These are phyloP conservation scores for Endoconidiophora laricicola DNA, from an alignment of 2,329 filamentous ascomycete genomes.

Conservation along the genomic window DNA sequence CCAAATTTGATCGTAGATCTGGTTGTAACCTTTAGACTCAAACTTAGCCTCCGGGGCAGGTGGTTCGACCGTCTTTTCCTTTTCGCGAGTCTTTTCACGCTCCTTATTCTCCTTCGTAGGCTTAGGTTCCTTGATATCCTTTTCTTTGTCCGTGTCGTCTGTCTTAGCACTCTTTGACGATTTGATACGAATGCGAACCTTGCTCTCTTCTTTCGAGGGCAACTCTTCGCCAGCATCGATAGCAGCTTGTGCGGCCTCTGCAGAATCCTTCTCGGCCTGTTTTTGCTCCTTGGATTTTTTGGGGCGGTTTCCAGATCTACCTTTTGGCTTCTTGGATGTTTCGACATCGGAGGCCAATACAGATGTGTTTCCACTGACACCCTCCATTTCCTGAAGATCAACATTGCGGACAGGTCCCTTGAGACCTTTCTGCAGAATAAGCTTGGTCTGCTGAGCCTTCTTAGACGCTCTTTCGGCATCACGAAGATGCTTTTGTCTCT, in stretches of 20 bases:
- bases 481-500: conserved; percentile 62
- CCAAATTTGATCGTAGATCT: conserved; percentile 96
- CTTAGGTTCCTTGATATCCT: conserved; percentile 28
- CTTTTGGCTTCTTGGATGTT: conserved; percentile 34
- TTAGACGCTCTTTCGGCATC: conserved; percentile 83
- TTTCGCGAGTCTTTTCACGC: conserved; percentile 27
- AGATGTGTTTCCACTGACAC: conserved; percentile 59
- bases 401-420: conserved; percentile 52
- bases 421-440: conserved; percentile 71
- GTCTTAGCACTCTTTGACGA: conserved; percentile 18
- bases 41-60: conserved; percentile 47
- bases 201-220: conserved; percentile 40
- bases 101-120: conserved; percentile 27
- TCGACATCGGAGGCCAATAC: conserved; percentile 55
- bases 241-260: conserved; percentile 74
- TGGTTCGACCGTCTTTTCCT: conserved; percentile 29
- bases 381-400: conserved; percentile 66
- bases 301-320: conserved; percentile 47
- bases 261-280: conserved; percentile 63
- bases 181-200: conserved; percentile 45
- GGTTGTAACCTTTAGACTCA: conserved; percentile 84
- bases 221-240: conserved; percentile 63
- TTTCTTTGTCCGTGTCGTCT: conserved; percentile 20
- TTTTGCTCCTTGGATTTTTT: conserved; percentile 88
- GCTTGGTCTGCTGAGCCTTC: conserved; percentile 80